Evolutionary conservation across 305 asterid genomes (phyloP).

Genomic region (Solanum hybrid): DNA sequence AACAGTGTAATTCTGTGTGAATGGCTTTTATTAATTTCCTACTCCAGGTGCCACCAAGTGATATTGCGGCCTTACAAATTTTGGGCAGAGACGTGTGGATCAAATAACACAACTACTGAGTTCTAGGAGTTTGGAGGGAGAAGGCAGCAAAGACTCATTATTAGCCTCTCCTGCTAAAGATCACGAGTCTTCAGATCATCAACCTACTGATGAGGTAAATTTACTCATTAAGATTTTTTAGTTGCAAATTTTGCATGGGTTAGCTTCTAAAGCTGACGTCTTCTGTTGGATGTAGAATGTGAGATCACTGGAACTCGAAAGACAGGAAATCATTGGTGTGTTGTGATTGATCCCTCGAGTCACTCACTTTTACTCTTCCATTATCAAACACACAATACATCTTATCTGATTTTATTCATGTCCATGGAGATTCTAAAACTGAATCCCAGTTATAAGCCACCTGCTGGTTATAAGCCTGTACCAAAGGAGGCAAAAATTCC

Average conservation of each 20-base stretch:
- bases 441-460: slow-evolving; percentile 73
- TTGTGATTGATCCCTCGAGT: slow-evolving; percentile 4
- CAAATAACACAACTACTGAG: slow-evolving; percentile 76
- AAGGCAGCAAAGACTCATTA: slow-evolving; percentile 28
- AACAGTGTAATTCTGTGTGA: slow-evolving; percentile 43
- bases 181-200: slow-evolving; percentile 32
- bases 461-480: slow-evolving; percentile 78
- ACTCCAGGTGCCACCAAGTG: slow-evolving; percentile 56
- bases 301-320: slow-evolving; percentile 64
- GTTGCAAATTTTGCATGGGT: not conserved
- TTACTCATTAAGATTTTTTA: not conserved
- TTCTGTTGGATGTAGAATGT: slow-evolving; percentile 31
- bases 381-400: not conserved
- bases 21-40: slow-evolving; percentile 45
- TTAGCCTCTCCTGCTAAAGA: slow-evolving; percentile 27
- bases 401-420: slow-evolving; percentile 5
- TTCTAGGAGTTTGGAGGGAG: slow-evolving; percentile 41
- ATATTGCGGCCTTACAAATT: slow-evolving; percentile 57
- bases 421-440: slow-evolving; percentile 79
- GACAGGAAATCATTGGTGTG: slow-evolving; percentile 78
- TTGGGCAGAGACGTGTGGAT: slow-evolving; percentile 85
- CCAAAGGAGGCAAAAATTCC: slow-evolving; percentile 74
- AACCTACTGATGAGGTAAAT: slow-evolving; percentile 52
- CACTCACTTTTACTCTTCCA: not conserved
- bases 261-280: not conserved